These are phyloP conservation scores for Cladophialophora immunda DNA, from an alignment of 2,329 filamentous ascomycete genomes.

Conservation along the genomic window DNA sequence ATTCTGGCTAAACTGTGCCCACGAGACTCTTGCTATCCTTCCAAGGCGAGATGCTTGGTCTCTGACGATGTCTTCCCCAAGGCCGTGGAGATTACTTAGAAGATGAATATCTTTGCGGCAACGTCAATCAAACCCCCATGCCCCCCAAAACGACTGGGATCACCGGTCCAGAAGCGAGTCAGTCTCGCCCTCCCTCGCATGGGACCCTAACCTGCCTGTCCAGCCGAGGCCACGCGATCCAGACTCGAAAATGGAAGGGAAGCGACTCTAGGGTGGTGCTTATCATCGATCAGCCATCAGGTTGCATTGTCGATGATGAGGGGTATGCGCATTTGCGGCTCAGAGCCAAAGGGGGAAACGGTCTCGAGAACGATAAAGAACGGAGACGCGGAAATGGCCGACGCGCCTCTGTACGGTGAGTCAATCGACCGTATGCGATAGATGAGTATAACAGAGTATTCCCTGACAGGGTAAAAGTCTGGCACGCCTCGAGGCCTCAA, in stretches of 20 bases:
- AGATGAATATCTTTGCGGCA: not conserved
- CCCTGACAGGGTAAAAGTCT: not conserved
- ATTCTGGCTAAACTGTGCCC: conserved; percentile 17
- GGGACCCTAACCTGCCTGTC: not conserved
- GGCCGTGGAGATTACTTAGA: not conserved
- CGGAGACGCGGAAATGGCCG: conserved; percentile 18
- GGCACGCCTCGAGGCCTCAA: not conserved
- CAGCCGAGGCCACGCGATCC: conserved; percentile 15
- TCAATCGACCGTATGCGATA: not conserved
- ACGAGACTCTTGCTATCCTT: no score
- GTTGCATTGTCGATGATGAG: conserved; percentile 21
- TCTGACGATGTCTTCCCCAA: not conserved
- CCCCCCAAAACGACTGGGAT: not conserved
- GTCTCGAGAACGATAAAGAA: conserved; percentile 1
- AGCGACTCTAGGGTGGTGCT: not conserved
- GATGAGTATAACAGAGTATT: not conserved
- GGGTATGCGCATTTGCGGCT: conserved; percentile 7
- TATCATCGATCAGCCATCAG: conserved; percentile 16
- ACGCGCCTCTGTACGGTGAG: not conserved
- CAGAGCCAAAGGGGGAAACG: conserved; percentile 11
- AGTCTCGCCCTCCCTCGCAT: conserved; percentile 1
- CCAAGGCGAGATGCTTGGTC: not conserved
- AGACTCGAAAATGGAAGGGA: not conserved
- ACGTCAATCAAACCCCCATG: not conserved
- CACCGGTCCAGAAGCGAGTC: not conserved